Percentiles rank a stretch among this genome's conserved stretches.
phyloP scores from a whole-genome alignment of 192 early-diverging fungal species.

The Backusella parvicylindrica region DNA sequence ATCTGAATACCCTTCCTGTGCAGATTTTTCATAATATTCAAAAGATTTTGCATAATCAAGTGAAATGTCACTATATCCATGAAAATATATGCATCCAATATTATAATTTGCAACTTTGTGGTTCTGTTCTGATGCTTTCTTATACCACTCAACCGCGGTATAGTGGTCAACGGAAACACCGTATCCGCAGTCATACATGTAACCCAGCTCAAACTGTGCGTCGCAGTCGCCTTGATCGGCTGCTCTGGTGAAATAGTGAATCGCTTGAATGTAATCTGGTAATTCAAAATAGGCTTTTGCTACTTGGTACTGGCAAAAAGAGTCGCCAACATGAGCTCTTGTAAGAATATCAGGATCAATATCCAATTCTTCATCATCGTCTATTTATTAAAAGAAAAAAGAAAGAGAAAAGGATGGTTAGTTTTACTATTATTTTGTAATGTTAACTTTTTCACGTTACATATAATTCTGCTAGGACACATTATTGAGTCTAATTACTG shows the following conservation, averaged over 20 bases:
- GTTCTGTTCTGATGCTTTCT: neutral
- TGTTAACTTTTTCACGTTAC: neutral
- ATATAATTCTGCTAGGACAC: neutral
- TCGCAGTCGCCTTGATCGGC: neutral
- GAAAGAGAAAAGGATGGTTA: neutral
- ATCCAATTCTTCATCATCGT: neutral
- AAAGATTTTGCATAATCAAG: neutral
- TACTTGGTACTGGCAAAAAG: neutral
- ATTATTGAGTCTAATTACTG: neutral
- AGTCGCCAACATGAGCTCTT: neutral
- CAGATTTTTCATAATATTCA: neutral
- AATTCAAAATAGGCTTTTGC: neutral
- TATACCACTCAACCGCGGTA: neutral
- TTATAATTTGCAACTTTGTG: neutral
- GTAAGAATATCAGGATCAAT: neutral
- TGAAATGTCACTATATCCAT: neutral
- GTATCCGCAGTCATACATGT: neutral
- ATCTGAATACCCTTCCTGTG: neutral
- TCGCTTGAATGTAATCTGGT: neutral
- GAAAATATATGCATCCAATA: neutral
- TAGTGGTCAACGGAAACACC: neutral
- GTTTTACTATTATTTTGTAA: neutral
- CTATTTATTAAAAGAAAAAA: neutral
- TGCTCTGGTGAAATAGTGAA: neutral
- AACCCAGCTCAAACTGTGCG: neutral